Evolutionary conservation across 129 eudicot genomes (phyloP).

Genomic region (Escallonia rubra): DNA sequence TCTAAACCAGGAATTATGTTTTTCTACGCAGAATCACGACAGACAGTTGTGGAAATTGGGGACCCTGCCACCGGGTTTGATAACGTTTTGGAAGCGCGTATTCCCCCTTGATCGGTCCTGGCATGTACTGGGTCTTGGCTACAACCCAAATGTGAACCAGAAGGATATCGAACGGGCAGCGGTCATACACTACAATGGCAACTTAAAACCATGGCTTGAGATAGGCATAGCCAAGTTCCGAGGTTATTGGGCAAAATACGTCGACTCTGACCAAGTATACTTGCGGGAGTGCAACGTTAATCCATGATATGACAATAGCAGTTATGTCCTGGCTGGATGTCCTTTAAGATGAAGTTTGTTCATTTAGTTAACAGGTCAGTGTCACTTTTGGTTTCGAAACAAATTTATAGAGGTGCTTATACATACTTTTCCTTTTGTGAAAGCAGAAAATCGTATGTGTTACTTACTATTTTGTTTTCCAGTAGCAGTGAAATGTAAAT

Average conservation of each 20-base stretch:
- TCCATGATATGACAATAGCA: constrained; percentile 31
- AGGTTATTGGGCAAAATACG: constrained; percentile 65
- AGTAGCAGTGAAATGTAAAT: background rate
- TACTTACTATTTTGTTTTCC: too few species aligned
- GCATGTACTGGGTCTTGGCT: constrained; percentile 98
- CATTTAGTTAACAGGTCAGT: constrained; percentile 15
- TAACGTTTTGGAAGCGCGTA: constrained; percentile 79
- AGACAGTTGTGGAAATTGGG: constrained; percentile 94
- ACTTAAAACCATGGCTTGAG: constrained; percentile 97
- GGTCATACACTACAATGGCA: constrained; percentile 85
- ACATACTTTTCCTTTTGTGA: background rate
- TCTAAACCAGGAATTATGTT: background rate
- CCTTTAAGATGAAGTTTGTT: background rate
- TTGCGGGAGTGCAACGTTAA: constrained; percentile 88
- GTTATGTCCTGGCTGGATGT: background rate
- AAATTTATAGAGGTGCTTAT: background rate
- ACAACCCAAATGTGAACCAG: constrained; percentile 72
- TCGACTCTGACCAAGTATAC: constrained; percentile 71
- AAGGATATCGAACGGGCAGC: constrained; percentile 86
- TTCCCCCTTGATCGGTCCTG: constrained; percentile 68
- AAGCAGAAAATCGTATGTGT: too few species aligned
- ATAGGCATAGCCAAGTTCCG: constrained; percentile 81
- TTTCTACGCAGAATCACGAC: constrained; percentile 61
- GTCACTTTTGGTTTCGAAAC: background rate
- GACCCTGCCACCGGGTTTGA: constrained; percentile 92